Conservation (phyloP, 2,329 filamentous ascomycete genomes). For the Hypoxylon sp. region DNA sequence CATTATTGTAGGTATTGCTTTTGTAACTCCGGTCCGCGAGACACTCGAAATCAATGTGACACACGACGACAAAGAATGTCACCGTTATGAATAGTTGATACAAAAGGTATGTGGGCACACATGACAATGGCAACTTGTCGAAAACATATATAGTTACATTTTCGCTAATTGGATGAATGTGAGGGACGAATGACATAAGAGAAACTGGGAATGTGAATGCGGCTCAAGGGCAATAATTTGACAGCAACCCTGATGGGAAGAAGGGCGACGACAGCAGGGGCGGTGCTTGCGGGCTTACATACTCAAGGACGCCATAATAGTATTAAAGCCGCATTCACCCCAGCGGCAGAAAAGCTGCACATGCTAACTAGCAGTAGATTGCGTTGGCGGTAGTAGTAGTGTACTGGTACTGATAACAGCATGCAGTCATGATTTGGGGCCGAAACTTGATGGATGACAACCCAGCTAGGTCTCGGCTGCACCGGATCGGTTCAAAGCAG, state of each 20-base stretch:
- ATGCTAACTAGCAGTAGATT: constrained; percentile 46
- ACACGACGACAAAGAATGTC: constrained; percentile 19
- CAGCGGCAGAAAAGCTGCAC: constrained; percentile 40
- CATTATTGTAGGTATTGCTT: constrained; percentile 30
- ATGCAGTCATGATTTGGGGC: constrained; percentile 51
- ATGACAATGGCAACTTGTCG: constrained; percentile 33
- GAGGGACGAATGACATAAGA: constrained; percentile 22
- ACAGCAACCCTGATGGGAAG: constrained; percentile 2
- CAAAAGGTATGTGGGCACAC: constrained; percentile 23
- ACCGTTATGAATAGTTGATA: constrained; percentile 6
- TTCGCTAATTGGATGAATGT: constrained; percentile 39
- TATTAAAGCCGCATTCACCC: constrained; percentile 51
- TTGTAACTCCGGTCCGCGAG: constrained; percentile 19
- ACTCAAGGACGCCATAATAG: constrained; percentile 53
- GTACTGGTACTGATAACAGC: constrained; percentile 36
- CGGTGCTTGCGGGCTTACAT: constrained; percentile 48
- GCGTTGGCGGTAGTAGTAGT: constrained; percentile 38
- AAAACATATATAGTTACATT: constrained; percentile 36
- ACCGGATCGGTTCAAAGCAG: constrained; percentile 26
- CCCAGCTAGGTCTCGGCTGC: constrained; percentile 33
- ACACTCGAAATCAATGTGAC: constrained; percentile 12
- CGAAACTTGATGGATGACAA: constrained; percentile 26
- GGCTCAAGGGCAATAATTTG: constrained; percentile 33
- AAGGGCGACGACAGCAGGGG: constrained; percentile 8
- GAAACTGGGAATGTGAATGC: constrained; percentile 35